Evolutionary conservation across 495 filamentous ascomycete genomes (phyloP), one percentile per base, ranked within the genome.

Genomic region (Tuber umbilicatum): DNA sequence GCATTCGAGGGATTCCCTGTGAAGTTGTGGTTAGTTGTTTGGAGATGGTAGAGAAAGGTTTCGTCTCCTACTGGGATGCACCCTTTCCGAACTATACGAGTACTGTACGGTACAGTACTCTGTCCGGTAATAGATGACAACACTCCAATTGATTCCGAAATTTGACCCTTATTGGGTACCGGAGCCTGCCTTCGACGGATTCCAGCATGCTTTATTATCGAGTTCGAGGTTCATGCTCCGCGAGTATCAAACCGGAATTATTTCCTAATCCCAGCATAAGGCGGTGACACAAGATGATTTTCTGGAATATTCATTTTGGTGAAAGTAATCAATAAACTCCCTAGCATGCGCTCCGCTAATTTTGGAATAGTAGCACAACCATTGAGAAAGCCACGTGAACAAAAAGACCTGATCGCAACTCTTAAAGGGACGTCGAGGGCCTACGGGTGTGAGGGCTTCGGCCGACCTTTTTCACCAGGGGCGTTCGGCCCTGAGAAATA

Each of bases 241-340:
- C 50, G 31, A 14, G 23, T 19, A 45, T 19, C 21, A 9, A 9
- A 17, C 14, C 27, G 14, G 55, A 64, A 17, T 17, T 35, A 35
- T 35, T 64, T 64, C 31, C 55, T 9, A 17, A 31, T 35, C 55
- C 55, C 55, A 35, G 31, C 27, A 64, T 16, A 5, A 64, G 73
- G 73, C 39, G 14, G 75, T 76, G 68, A 70, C 75, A 76, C 73
- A 71, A 68, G 19, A 35, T 69, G 74, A 68, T 71, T 64, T 70
- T 71, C 75, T 76, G 45, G 68, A 75, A 75, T 35, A 60, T 41
- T 64, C 55, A 64, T 70, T 76, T 47, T 69, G 37, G 74, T 60
- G 37, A 67, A 73, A 74, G 68, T 41, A 47, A 60, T 75, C 68
- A 73, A 60, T 75, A 45, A 75, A 71, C 47, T 14, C 10, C 55